Conservation (phyloP, 371 early-diverging fungal species). For the Spraguea lophii region DNA sequence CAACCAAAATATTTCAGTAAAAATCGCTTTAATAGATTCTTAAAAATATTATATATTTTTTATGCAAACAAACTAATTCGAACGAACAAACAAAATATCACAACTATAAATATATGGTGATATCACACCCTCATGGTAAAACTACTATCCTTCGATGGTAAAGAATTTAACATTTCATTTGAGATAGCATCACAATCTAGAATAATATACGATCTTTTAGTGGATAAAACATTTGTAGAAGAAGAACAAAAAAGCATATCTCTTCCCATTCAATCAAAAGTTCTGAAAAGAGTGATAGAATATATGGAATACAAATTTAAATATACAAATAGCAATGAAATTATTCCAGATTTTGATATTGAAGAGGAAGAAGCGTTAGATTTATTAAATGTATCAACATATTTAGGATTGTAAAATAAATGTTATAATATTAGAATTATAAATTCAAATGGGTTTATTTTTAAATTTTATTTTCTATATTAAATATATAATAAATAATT, state of each 20-base stretch:
- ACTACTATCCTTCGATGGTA: background rate
- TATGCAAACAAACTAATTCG: no score
- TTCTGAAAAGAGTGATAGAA: conserved; percentile 36
- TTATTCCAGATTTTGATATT: conserved; percentile 36
- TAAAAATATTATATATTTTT: no score
- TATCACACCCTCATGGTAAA: no score
- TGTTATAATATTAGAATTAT: no score
- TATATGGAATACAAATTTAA: conserved; percentile 32
- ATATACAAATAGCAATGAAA: conserved; percentile 4
- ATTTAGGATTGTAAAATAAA: conserved; percentile 41
- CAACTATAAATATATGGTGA: no score
- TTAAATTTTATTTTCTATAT: no score
- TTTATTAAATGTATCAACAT: conserved; percentile 40
- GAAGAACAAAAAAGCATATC: background rate
- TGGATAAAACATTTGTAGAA: background rate
- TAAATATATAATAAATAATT: no score
- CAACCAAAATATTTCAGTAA: no score
- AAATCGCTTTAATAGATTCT: no score
- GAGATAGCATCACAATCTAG: background rate
- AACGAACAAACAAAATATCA: no score
- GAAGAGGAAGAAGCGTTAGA: conserved; percentile 38
- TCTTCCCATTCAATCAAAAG: conserved; percentile 29
- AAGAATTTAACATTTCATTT: background rate
- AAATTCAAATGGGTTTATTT: no score
- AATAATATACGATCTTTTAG: background rate